Evolutionary conservation across 2,329 filamentous ascomycete genomes (phyloP).

Genomic region (Metarhizium anisopliae): DNA sequence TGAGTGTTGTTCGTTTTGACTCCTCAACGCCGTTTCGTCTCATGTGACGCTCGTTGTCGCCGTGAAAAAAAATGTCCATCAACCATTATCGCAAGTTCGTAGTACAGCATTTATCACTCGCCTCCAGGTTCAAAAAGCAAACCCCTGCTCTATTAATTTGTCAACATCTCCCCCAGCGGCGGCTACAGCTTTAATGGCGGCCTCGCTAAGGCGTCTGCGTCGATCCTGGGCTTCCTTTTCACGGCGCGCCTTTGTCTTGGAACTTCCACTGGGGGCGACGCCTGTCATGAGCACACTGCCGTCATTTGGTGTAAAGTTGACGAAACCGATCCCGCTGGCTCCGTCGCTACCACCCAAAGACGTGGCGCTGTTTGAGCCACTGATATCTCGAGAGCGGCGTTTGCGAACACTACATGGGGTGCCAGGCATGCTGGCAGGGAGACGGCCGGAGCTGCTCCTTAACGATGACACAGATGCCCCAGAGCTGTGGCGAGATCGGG

Average conservation of each 20-base stretch:
- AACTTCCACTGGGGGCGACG: constrained; percentile 83
- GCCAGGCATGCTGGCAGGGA: constrained; percentile 25
- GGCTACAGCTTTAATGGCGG: constrained; percentile 58
- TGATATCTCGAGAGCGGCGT: constrained; percentile 27
- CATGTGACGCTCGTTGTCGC: not conserved
- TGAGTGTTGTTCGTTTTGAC: not conserved
- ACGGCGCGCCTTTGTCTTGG: constrained; percentile 87
- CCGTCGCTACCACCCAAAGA: constrained; percentile 18
- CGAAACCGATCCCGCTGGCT: constrained; percentile 50
- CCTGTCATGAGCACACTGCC: constrained; percentile 72
- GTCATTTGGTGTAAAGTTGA: constrained; percentile 84
- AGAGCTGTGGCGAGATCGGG: constrained; percentile 29
- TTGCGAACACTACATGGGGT: constrained; percentile 31
- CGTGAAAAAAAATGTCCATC: not conserved
- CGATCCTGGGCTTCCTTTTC: constrained; percentile 82
- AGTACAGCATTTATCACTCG: not conserved
- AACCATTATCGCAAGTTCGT: not conserved
- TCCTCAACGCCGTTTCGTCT: not conserved
- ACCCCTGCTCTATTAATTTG: constrained; percentile 41
- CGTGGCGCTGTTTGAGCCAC: constrained; percentile 15
- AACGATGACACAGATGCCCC: constrained; percentile 26
- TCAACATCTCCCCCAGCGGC: constrained; percentile 62
- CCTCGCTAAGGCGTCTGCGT: constrained; percentile 57
- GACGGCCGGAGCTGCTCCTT: constrained; percentile 26
- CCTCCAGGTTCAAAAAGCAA: constrained; percentile 27